Conservation (phyloP, 176 grass and related monocot genomes). For the Luzula sylvatica region DNA sequence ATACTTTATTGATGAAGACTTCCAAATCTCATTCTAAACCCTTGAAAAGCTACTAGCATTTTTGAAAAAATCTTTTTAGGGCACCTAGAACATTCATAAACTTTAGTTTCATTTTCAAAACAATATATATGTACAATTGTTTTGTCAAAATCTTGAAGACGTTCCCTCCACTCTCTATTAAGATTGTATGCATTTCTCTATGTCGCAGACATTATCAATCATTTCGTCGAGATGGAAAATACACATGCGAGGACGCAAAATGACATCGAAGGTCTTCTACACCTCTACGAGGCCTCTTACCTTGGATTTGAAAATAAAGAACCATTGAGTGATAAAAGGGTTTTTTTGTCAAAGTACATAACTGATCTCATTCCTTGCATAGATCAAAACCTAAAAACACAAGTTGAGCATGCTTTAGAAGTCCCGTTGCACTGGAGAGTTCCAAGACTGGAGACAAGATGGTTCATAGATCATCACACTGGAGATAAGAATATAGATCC, state of each 20-base stretch:
- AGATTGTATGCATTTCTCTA: not conserved
- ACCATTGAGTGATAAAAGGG: constrained; percentile 8
- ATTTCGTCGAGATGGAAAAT: not conserved
- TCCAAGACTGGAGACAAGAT: constrained; percentile 20
- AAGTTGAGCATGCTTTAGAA: constrained; percentile 17
- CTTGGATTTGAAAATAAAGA: constrained; percentile 9
- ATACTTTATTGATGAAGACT: no score
- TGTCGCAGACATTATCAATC: not conserved
- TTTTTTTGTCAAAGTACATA: not conserved
- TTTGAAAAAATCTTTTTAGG: no score
- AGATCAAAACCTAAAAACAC: not conserved
- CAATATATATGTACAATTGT: no score
- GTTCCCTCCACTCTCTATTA: not conserved
- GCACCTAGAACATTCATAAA: no score
- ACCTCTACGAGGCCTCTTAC: constrained; percentile 24
- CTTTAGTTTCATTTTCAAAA: no score
- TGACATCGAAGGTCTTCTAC: not conserved
- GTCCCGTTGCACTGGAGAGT: constrained; percentile 31
- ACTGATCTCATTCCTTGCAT: constrained; percentile 5
- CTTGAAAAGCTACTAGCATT: no score
- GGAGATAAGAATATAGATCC: not conserved
- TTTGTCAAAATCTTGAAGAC: not conserved
- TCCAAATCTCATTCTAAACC: no score
- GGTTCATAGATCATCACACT: constrained; percentile 26
- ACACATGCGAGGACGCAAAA: not conserved